Percentiles rank a stretch among this genome's conserved stretches.
Conservation (phyloP, 345 rosid species). For the Dimocarpus longan region DNA sequence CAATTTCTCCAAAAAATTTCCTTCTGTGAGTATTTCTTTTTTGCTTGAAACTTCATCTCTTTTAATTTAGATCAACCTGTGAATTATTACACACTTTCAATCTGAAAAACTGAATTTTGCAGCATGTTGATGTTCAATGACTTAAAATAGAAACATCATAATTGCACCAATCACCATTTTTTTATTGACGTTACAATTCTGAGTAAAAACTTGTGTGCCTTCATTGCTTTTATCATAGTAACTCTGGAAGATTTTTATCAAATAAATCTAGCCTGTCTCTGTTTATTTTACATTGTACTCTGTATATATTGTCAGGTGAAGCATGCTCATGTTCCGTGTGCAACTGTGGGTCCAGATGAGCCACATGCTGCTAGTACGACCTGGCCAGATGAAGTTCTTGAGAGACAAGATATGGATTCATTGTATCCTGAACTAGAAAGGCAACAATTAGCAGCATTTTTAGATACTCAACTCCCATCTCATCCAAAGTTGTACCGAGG, state of each 20-base stretch:
- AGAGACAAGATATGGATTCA: conserved; percentile 67
- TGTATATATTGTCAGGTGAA: conserved; percentile 46
- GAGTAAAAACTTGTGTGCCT: too few species aligned
- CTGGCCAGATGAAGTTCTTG: conserved; percentile 80
- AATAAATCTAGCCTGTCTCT: background rate
- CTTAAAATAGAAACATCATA: background rate
- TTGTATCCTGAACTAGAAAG: conserved; percentile 49
- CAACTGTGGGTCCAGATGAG: conserved; percentile 95
- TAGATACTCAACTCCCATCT: conserved; percentile 72
- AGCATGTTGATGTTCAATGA: background rate
- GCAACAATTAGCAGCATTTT: conserved; percentile 57
- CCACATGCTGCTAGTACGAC: conserved; percentile 92
- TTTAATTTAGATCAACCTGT: background rate
- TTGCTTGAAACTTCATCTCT: background rate
- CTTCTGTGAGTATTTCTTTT: conserved; percentile 44
- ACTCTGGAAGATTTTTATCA: too few species aligned
- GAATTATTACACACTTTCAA: background rate
- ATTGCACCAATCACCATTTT: background rate
- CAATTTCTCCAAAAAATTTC: conserved; percentile 34
- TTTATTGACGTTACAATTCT: background rate
- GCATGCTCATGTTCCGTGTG: conserved; percentile 47
- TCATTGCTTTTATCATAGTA: background rate
- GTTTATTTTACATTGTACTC: background rate
- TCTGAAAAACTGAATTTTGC: background rate
- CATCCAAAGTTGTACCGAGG: conserved; percentile 90